Percentiles rank a stretch among this genome's conserved stretches.
Conservation (phyloP, 2,329 filamentous ascomycete species). For the Lecanosticta acicola region DNA sequence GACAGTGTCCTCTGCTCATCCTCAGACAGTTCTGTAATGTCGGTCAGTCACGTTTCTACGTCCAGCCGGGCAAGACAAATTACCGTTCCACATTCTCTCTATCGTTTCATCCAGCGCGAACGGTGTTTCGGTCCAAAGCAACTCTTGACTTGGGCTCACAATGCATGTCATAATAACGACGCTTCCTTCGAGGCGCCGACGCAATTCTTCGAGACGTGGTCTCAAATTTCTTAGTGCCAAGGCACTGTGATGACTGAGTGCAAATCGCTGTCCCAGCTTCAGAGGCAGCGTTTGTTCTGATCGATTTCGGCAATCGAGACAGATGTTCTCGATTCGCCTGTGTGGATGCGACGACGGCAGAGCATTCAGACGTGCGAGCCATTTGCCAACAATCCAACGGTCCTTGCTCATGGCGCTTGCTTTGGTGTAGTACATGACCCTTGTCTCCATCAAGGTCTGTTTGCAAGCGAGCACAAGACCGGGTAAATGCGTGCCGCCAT, state of each 20-base stretch:
- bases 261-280: background rate
- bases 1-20: background rate
- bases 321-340: background rate
- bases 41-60: background rate
- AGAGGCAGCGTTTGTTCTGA: background rate
- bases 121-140: background rate
- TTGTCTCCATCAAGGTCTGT: constrained; percentile 1
- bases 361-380: background rate
- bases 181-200: background rate
- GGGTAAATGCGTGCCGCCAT: background rate
- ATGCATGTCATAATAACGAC: background rate
- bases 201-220: background rate
- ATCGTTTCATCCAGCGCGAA: background rate
- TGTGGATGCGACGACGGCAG: background rate
- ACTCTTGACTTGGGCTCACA: background rate
- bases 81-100: background rate
- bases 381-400: constrained; percentile 1
- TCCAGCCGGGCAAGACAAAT: background rate
- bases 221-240: background rate
- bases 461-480: constrained; percentile 1
- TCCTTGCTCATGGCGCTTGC: constrained; percentile 1
- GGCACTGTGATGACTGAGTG: background rate
- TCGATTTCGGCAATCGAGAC: constrained; percentile 2
- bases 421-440: background rate
- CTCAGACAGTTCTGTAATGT: background rate